These are phyloP conservation scores for Ophiostoma australiae DNA, from an alignment of 2,329 filamentous ascomycete species.

Conservation along the genomic window DNA sequence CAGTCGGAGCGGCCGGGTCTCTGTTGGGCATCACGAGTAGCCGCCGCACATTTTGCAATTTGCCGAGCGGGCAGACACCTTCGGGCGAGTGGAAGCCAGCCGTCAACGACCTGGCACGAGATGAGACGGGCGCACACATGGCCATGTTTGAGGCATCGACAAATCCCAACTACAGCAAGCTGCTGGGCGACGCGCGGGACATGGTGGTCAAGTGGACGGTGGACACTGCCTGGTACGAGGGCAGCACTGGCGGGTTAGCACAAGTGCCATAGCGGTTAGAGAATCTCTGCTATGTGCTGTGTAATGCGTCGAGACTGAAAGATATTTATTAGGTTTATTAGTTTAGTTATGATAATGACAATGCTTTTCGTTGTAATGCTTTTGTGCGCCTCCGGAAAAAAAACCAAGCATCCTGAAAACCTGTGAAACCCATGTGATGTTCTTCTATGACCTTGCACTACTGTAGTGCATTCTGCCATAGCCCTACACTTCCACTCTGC, in stretches of 20 bases:
- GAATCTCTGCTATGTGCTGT: background rate
- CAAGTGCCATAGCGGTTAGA: background rate
- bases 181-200: conserved; percentile 61
- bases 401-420: background rate
- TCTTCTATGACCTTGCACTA: background rate
- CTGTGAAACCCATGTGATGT: background rate
- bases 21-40: conserved; percentile 10
- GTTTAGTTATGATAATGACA: conserved; percentile 1
- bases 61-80: conserved; percentile 50
- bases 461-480: background rate
- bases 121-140: conserved; percentile 79
- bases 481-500: background rate
- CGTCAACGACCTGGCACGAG: conserved; percentile 71
- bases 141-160: conserved; percentile 67
- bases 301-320: background rate
- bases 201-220: conserved; percentile 61
- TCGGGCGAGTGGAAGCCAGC: conserved; percentile 61
- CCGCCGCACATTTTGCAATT: conserved; percentile 76
- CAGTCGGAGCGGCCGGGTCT: conserved; percentile 3
- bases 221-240: conserved; percentile 63
- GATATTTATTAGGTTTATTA: background rate
- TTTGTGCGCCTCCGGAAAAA: background rate
- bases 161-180: conserved; percentile 66
- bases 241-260: conserved; percentile 34
- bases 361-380: conserved; percentile 12